Base-by-base conservation (phyloP, 1,284 basidiomycete genomes). In the Spongispora temasekensis region DNA sequence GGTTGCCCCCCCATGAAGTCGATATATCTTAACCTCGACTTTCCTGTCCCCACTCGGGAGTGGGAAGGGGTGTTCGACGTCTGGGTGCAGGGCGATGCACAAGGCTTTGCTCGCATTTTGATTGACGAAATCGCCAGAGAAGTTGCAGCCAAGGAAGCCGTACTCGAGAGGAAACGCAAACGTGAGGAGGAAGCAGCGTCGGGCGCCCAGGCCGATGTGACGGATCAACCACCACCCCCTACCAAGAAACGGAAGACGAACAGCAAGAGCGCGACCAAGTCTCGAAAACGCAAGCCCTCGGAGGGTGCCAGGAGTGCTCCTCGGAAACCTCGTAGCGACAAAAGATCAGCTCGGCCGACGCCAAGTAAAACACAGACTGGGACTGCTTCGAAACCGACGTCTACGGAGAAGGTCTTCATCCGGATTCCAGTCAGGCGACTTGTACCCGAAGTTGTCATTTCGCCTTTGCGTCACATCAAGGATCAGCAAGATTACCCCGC, bases 31-130 rank as follows among this genome's bases (percentile, higher is more conserved):
- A 97, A 97, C 75, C 79, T 94, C 59, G 94, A 97, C 68, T 94
- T 95, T 68, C 95, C 95, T 0, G 84, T 88, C 15, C 93, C 93
- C 12, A 88, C 88, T 8, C 82, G 87, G 55, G 93, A 95, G 66
- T 97, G 94, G 94, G 89, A 93, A 65, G 92, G 88, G 25, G 89
- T 95, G 3, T 97, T 98, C 68, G 95, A 98, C 75, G 84, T 88
- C 30, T 98, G 94, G 93, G 76, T 95, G 52, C 87, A 94, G 67
- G 94, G 95, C 4, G 94, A 98, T 71, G 88, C 94, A 4, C 95
- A 97, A 74, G 71, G 71, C 27, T 94, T 95, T 74, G 90, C 91
- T 3, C 75, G 76, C 44, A 73, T 84, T 65, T 71, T 91, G 61
- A 79, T 79, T 58, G 79, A 80, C 28, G 87, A 86, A 72, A 77